These are phyloP conservation scores for Jaltomata sinuosa DNA, from an alignment of 257 asterid genomes.

Conservation along the genomic window DNA sequence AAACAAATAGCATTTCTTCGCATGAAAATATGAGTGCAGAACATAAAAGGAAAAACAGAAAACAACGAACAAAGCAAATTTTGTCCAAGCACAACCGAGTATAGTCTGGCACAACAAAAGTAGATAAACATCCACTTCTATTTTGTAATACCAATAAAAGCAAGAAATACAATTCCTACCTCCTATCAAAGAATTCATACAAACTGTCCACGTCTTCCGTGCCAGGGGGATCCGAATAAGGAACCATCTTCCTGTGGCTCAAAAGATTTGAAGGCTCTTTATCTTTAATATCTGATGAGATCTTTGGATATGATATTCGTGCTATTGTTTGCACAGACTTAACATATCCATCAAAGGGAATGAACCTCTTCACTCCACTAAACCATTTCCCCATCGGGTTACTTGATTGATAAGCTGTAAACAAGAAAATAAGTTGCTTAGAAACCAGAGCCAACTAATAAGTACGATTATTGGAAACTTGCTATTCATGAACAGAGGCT, in stretches of 20 bases:
- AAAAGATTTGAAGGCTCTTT: slow-evolving; percentile 36
- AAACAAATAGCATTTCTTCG: not conserved
- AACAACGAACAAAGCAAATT: not conserved
- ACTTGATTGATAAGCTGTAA: slow-evolving; percentile 22
- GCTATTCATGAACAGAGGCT: not conserved
- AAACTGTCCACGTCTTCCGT: slow-evolving; percentile 45
- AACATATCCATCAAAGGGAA: slow-evolving; percentile 28
- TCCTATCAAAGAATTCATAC: slow-evolving; percentile 58
- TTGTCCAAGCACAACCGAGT: not conserved
- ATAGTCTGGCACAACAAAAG: not conserved
- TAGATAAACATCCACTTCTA: not conserved
- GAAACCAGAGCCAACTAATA: not conserved
- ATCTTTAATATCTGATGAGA: slow-evolving; percentile 45
- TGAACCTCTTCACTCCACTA: slow-evolving; percentile 20
- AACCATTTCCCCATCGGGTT: slow-evolving; percentile 13
- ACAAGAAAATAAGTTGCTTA: not conserved
- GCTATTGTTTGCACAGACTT: slow-evolving; percentile 36
- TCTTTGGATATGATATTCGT: slow-evolving; percentile 58
- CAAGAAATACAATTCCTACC: slow-evolving; percentile 29
- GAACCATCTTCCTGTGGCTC: slow-evolving; percentile 59
- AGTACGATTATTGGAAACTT: not conserved
- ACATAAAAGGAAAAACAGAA: not conserved
- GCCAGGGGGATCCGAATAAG: slow-evolving; percentile 67
- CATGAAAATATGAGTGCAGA: not conserved
- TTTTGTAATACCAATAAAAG: not conserved